These are phyloP conservation scores for Penicillium cataractarum DNA, from an alignment of 495 filamentous ascomycete genomes.

Conservation along the genomic window DNA sequence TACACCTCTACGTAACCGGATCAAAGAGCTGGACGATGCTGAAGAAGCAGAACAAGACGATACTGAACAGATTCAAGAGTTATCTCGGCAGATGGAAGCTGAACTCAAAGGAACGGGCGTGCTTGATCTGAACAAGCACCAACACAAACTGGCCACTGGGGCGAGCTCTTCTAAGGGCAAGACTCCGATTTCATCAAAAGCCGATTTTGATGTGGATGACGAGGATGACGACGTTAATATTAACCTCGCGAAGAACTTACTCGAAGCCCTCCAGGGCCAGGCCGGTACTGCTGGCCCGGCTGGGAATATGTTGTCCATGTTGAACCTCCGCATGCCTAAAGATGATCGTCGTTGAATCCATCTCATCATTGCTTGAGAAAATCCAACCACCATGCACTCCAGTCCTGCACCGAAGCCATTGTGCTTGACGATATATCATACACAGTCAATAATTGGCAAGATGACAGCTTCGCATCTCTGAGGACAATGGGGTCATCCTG, in stretches of 20 bases:
- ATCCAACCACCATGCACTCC: too few relatives aligned
- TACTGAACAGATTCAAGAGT: conserved; percentile 67
- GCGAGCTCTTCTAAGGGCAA: conserved; percentile 29
- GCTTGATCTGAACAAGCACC: conserved; percentile 60
- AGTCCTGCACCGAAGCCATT: background rate
- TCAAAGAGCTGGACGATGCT: conserved; percentile 49
- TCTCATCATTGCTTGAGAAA: background rate
- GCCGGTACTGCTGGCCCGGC: conserved; percentile 81
- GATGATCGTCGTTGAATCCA: conserved; percentile 57
- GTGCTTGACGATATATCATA: background rate
- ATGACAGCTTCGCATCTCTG: background rate
- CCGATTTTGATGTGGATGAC: conserved; percentile 16
- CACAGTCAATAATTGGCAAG: background rate
- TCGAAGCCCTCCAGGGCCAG: conserved; percentile 92
- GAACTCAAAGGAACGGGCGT: conserved; percentile 81
- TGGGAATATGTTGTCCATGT: conserved; percentile 80
- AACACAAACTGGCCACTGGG: conserved; percentile 25
- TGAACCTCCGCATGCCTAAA: conserved; percentile 79
- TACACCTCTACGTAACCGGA: conserved; percentile 34
- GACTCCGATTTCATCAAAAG: conserved; percentile 17
- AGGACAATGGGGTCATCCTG: background rate
- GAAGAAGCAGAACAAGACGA: conserved; percentile 64
- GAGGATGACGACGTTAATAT: conserved; percentile 76
- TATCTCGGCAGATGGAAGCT: conserved; percentile 77
- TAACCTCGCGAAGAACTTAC: conserved; percentile 84